Evolutionary conservation across 176 grass and related monocot genomes (phyloP).

Genomic region (Hsuehochloa calcarea): DNA sequence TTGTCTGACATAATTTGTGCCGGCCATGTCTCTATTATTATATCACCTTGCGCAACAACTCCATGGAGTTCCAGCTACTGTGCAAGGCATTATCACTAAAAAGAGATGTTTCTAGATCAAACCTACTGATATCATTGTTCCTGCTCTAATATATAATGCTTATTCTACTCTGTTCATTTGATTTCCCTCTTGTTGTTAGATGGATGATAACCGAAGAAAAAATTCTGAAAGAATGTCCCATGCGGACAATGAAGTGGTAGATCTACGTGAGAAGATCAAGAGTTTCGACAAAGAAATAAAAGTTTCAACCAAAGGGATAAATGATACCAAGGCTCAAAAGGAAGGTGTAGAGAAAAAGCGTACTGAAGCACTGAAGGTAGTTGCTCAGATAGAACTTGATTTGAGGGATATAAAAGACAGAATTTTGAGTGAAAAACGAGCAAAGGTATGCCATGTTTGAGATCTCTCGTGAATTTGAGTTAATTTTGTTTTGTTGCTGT

Average conservation of each 20-base stretch:
- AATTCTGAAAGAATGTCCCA: slow-evolving; percentile 72
- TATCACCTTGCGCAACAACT: neutral
- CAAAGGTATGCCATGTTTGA: slow-evolving; percentile 64
- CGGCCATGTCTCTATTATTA: neutral
- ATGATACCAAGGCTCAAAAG: slow-evolving; percentile 71
- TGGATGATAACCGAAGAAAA: slow-evolving; percentile 82
- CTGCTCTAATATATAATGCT: slow-evolving; percentile 26
- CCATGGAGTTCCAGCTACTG: neutral
- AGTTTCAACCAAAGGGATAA: slow-evolving; percentile 74
- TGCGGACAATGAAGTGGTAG: slow-evolving; percentile 82
- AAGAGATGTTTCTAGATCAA: slow-evolving; percentile 6
- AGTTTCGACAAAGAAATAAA: slow-evolving; percentile 81
- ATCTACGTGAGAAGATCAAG: slow-evolving; percentile 75
- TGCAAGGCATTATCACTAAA: neutral
- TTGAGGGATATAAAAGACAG: slow-evolving; percentile 88
- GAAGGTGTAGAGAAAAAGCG: slow-evolving; percentile 79
- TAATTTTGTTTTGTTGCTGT: neutral
- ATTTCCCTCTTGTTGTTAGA: slow-evolving; percentile 49
- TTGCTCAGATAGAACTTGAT: slow-evolving; percentile 92
- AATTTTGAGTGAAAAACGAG: slow-evolving; percentile 65
- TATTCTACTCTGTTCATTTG: slow-evolving; percentile 20
- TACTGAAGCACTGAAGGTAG: slow-evolving; percentile 69
- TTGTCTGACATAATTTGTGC: neutral
- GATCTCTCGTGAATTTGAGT: slow-evolving; percentile 20
- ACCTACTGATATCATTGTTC: neutral